Evolutionary conservation across 2,329 filamentous ascomycete species (phyloP).

Genomic region (Phaeosphaeriaceae sp.): DNA sequence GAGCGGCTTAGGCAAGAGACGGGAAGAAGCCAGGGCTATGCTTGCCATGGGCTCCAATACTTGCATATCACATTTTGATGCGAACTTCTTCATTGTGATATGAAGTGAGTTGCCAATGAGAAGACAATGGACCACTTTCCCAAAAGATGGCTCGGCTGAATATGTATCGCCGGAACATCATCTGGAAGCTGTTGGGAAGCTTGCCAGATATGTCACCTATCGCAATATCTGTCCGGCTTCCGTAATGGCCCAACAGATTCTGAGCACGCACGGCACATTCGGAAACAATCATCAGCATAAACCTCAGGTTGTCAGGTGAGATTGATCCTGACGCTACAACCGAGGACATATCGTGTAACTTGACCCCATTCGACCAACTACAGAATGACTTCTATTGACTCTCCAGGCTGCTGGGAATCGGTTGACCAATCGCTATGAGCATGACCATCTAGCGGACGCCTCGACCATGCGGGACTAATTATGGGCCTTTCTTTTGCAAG

Average conservation of each 20-base stretch:
- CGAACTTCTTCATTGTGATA: conserved; percentile 19
- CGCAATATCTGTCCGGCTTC: neutral
- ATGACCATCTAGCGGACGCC: neutral
- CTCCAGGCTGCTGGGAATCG: neutral
- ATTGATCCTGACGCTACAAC: neutral
- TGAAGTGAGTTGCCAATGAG: conserved; percentile 15
- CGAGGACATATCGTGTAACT: neutral
- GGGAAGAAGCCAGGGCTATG: neutral
- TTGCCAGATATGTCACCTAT: neutral
- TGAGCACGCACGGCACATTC: neutral
- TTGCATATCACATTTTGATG: conserved; percentile 24
- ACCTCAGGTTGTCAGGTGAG: conserved; percentile 3
- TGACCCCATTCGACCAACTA: neutral
- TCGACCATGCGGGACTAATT: conserved; percentile 33
- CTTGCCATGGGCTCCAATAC: conserved; percentile 18
- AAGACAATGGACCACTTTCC: conserved; percentile 13
- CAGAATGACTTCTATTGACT: neutral
- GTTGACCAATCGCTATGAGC: neutral
- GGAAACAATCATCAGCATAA: conserved; percentile 1
- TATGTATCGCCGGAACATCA: conserved; percentile 7
- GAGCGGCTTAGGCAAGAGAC: neutral
- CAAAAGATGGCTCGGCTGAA: conserved; percentile 23
- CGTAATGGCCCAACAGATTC: neutral
- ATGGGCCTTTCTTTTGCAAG: conserved; percentile 26
- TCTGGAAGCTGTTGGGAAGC: neutral